Conservation (phyloP, 495 filamentous ascomycete genomes). For the Hypoxylon trugodes region DNA sequence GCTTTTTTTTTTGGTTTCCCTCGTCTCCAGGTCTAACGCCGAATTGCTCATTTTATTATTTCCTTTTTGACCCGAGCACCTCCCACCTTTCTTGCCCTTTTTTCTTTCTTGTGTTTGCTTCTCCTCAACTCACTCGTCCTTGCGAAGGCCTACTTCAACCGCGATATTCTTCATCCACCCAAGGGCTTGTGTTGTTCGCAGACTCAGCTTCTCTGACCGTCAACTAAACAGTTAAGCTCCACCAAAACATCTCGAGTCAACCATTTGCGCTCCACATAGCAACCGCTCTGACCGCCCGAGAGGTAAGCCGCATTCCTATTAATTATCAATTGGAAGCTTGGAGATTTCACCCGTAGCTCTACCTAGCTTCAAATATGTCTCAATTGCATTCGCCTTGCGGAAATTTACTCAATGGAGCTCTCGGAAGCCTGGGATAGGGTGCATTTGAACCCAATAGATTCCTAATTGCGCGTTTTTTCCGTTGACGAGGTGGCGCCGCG, state of each 20-base stretch:
- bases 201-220: conserved; percentile 38
- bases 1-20: conserved; percentile 42
- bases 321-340: conserved; percentile 32
- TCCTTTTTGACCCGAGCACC: conserved; percentile 42
- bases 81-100: conserved; percentile 39
- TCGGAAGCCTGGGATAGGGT: neutral
- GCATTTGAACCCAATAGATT: neutral
- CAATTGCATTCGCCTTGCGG: neutral
- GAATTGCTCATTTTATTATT: conserved; percentile 42
- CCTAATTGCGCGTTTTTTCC: conserved; percentile 30
- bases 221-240: conserved; percentile 39
- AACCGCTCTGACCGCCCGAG: conserved; percentile 11
- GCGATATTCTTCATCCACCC: conserved; percentile 35
- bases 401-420: neutral
- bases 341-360: conserved; percentile 3
- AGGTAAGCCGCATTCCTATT: conserved; percentile 37
- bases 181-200: conserved; percentile 49
- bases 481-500: neutral
- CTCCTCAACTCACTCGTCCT: conserved; percentile 48
- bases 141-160: conserved; percentile 36
- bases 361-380: neutral
- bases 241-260: conserved; percentile 20
- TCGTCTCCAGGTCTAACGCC: conserved; percentile 39
- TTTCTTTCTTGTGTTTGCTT: conserved; percentile 22
- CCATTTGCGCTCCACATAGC: conserved; percentile 26